Conservation (phyloP, 495 filamentous ascomycete genomes). For the Aspergillus nidulans region DNA sequence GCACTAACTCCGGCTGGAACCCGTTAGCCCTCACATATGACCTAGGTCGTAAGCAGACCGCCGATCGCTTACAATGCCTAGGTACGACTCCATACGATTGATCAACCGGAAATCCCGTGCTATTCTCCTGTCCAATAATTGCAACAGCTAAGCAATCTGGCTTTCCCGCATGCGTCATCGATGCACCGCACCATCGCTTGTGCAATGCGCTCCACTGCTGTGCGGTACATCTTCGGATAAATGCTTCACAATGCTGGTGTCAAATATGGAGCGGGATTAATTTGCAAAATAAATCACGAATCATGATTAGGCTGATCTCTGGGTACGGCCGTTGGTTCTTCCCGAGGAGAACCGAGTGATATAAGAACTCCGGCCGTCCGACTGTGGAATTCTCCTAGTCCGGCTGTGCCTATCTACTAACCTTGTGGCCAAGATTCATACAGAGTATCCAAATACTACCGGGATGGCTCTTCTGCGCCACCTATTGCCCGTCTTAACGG, state of each 20-base stretch:
- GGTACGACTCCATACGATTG: not conserved
- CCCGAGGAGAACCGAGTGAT: not conserved
- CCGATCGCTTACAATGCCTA: not conserved
- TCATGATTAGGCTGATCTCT: not conserved
- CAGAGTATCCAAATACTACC: not conserved
- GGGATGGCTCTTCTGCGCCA: constrained; percentile 15
- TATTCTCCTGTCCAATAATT: not conserved
- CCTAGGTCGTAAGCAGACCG: not conserved
- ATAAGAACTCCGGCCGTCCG: not conserved
- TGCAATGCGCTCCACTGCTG: not conserved
- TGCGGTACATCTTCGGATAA: not conserved
- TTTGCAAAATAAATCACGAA: not conserved
- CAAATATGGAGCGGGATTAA: not conserved
- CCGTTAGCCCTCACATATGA: not conserved
- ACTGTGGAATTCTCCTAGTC: not conserved
- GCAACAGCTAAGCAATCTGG: not conserved
- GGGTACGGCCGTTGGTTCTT: not conserved
- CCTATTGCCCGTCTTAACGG: constrained; percentile 18
- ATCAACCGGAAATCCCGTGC: not conserved
- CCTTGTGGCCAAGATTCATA: not conserved
- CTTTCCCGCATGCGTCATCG: not conserved
- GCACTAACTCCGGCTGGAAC: not conserved
- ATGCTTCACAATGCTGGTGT: not conserved
- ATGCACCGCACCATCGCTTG: too few relatives aligned
- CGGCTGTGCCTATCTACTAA: not conserved